A percentile compares a stretch with the other conserved stretches of the same genome.
Conservation (phyloP, 2,329 filamentous ascomycete species). For the Trichoderma atroviride region DNA sequence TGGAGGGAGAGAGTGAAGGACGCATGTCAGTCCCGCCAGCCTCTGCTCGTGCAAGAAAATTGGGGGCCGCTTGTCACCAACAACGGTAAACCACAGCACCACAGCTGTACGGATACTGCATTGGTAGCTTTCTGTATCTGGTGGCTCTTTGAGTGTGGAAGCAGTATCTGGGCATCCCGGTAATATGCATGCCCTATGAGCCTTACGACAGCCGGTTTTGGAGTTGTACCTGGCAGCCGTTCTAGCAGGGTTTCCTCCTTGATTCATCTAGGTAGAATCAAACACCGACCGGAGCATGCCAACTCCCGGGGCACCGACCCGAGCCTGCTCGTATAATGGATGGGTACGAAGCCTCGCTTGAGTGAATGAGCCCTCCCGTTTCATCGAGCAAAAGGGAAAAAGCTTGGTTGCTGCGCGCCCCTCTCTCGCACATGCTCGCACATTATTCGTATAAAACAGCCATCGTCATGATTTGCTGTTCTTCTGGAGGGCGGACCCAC, state of each 20-base stretch:
- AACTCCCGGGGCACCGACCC: slow-evolving; percentile 1
- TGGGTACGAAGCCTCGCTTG: not conserved
- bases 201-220: not conserved
- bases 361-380: slow-evolving; percentile 2
- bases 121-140: not conserved
- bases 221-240: not conserved
- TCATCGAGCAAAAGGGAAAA: not conserved
- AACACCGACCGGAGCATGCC: slow-evolving; percentile 7
- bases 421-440: slow-evolving; percentile 5
- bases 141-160: not conserved
- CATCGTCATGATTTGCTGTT: slow-evolving; percentile 22
- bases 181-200: not conserved
- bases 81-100: not conserved
- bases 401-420: slow-evolving; percentile 15
- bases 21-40: not conserved
- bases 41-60: not conserved
- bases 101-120: not conserved
- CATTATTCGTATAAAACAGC: not conserved
- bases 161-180: not conserved
- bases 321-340: not conserved
- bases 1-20: not conserved
- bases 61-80: not conserved
- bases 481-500: not conserved
- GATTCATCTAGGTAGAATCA: not conserved
- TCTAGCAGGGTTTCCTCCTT: not conserved